These are phyloP conservation scores for Aspergillus sp. DNA, from an alignment of 2,329 filamentous ascomycete species.

Conservation along the genomic window DNA sequence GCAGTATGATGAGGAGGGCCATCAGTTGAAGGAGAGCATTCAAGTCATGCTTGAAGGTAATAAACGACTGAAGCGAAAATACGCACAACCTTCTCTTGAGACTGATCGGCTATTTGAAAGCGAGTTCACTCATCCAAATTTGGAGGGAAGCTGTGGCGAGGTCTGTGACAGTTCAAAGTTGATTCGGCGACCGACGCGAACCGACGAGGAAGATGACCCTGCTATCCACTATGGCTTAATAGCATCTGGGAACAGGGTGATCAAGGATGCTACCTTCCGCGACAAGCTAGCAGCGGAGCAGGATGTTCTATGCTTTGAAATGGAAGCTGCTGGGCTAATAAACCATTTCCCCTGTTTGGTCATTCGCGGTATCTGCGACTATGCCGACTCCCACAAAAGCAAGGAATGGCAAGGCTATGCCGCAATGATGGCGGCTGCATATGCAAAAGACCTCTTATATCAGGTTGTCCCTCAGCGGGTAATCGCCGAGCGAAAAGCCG, in stretches of 20 bases:
- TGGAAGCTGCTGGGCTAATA: background rate
- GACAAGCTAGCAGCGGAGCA: background rate
- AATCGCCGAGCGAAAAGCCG: background rate
- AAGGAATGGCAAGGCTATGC: conserved; percentile 6
- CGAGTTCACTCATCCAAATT: background rate
- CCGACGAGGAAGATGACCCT: background rate
- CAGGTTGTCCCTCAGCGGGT: background rate
- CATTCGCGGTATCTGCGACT: conserved; percentile 9
- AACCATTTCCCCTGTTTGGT: conserved; percentile 5
- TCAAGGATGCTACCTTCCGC: conserved; percentile 1
- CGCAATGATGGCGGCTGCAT: conserved; percentile 1
- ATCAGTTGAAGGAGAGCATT: background rate
- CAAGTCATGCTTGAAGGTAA: background rate
- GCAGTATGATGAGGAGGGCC: background rate
- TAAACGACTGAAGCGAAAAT: background rate
- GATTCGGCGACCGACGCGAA: background rate
- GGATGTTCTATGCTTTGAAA: background rate
- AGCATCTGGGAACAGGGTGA: conserved; percentile 9
- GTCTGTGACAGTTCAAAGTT: background rate
- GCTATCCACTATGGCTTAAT: background rate
- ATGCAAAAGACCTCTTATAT: background rate
- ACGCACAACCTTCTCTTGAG: background rate
- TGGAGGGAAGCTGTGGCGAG: background rate
- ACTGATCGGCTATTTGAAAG: background rate
- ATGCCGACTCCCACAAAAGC: conserved; percentile 5